Percentiles rank a stretch among this genome's conserved stretches.
Evolutionary conservation across 2,329 filamentous ascomycete genomes (phyloP).

Genomic region (Metarhizium anisopliae): DNA sequence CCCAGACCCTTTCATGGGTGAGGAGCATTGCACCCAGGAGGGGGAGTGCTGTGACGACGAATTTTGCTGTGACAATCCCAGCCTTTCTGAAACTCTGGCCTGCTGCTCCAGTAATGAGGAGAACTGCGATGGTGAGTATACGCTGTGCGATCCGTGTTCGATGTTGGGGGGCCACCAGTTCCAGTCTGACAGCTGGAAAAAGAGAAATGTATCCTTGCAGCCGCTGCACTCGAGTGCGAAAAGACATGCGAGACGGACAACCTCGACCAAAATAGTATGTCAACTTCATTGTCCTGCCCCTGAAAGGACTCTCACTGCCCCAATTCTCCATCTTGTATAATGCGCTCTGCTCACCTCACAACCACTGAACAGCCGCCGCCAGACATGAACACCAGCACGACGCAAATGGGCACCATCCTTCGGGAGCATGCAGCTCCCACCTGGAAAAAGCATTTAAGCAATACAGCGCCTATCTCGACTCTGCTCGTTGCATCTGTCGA

Average conservation of each 20-base stretch:
- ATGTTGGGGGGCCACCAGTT: background rate
- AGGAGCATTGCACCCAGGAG: background rate
- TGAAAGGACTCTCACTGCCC: background rate
- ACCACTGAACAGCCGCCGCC: conserved; percentile 11
- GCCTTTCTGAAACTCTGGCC: conserved; percentile 9
- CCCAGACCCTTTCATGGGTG: background rate
- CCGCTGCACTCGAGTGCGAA: conserved; percentile 21
- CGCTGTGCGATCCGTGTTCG: background rate
- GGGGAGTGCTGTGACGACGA: conserved; percentile 9
- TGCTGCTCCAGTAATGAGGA: conserved; percentile 20
- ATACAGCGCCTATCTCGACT: conserved; percentile 25
- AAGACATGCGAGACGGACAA: conserved; percentile 17
- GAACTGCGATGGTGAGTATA: conserved; percentile 15
- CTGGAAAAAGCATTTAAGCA: conserved; percentile 23
- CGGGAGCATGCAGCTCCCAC: conserved; percentile 22
- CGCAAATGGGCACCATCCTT: conserved; percentile 14
- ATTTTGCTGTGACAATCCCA: conserved; percentile 11
- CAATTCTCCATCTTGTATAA: background rate
- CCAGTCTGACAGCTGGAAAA: conserved; percentile 1
- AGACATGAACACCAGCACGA: conserved; percentile 19
- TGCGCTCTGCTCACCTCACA: conserved; percentile 2
- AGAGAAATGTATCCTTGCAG: conserved; percentile 23
- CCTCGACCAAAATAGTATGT: conserved; percentile 14
- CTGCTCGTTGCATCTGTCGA: conserved; percentile 28
- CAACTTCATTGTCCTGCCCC: background rate